A percentile compares a stretch with the other conserved stretches of the same genome.
phyloP scores from a whole-genome alignment of 2,329 filamentous ascomycete species.

The Orbilia quercus region DNA sequence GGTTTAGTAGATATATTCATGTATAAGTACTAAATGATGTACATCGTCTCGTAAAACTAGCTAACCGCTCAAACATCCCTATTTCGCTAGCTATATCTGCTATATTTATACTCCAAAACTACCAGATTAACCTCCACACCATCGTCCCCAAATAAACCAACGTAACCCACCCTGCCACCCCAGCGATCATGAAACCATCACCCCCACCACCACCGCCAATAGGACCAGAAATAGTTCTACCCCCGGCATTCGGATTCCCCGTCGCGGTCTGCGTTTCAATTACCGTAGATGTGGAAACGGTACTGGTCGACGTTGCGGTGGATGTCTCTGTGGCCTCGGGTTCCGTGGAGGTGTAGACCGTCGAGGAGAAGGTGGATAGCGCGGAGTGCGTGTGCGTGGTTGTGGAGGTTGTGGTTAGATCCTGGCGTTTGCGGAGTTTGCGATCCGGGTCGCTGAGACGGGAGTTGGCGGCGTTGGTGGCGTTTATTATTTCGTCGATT shows the following conservation, averaged over 20 bases:
- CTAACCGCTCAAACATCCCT: no score
- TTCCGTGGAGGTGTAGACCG: conserved; percentile 21
- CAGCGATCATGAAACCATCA: conserved; percentile 6
- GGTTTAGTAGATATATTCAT: no score
- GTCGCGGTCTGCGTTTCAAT: conserved; percentile 34
- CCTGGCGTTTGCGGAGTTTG: conserved; percentile 37
- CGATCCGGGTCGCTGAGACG: conserved; percentile 17
- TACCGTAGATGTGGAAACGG: conserved; percentile 37
- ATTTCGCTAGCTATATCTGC: no score
- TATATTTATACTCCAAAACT: conserved; percentile 6
- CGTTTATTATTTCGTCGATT: conserved; percentile 40
- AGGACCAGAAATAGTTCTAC: not conserved
- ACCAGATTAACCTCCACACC: conserved; percentile 29
- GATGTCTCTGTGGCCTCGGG: conserved; percentile 17
- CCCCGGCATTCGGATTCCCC: conserved; percentile 18
- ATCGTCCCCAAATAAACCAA: conserved; percentile 39
- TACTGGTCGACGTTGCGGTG: conserved; percentile 30
- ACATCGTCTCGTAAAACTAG: no score
- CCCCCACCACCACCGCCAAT: no score
- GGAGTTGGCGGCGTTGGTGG: conserved; percentile 38
- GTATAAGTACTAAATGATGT: not conserved
- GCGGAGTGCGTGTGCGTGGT: conserved; percentile 37
- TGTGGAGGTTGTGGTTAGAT: conserved; percentile 21
- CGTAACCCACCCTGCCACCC: conserved; percentile 32
- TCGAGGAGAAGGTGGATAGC: conserved; percentile 17